A percentile compares a stretch with the other conserved stretches of the same genome.
These are phyloP conservation scores for Claviceps pusilla DNA, from an alignment of 2,329 filamentous ascomycete species.

Conservation along the genomic window DNA sequence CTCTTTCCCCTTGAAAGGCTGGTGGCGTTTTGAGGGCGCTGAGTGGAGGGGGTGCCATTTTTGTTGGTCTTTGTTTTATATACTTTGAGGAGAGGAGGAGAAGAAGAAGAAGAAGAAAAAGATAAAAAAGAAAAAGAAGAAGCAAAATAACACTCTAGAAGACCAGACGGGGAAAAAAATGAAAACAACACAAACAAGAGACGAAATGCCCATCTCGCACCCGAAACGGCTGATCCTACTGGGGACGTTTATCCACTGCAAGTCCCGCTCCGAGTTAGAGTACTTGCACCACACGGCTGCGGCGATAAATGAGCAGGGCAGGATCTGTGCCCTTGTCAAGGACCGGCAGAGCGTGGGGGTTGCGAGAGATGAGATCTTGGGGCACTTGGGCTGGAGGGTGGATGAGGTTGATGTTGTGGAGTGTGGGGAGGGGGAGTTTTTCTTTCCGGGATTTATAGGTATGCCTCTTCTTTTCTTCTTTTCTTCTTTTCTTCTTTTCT, in stretches of 20 bases:
- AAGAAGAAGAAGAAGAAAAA: too few relatives aligned
- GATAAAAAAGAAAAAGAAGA: too few relatives aligned
- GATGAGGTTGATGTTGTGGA: slow-evolving; percentile 23
- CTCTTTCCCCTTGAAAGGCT: too few relatives aligned
- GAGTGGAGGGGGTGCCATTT: too few relatives aligned
- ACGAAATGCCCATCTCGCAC: slow-evolving; percentile 4
- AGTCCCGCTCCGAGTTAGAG: slow-evolving; percentile 30
- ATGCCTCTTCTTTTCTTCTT: slow-evolving; percentile 12
- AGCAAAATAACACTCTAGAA: too few relatives aligned
- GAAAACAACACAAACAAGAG: too few relatives aligned
- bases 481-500: neutral
- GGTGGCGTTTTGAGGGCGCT: too few relatives aligned
- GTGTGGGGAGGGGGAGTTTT: slow-evolving; percentile 45
- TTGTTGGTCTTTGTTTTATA: too few relatives aligned
- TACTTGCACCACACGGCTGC: slow-evolving; percentile 36
- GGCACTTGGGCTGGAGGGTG: slow-evolving; percentile 30
- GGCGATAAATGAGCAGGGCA: slow-evolving; percentile 34
- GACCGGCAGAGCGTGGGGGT: slow-evolving; percentile 18
- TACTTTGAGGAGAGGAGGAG: too few relatives aligned
- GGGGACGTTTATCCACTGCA: slow-evolving; percentile 42
- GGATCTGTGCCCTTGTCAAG: slow-evolving; percentile 33
- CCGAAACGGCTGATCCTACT: slow-evolving; percentile 29
- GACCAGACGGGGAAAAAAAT: too few relatives aligned
- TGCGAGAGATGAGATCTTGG: slow-evolving; percentile 19
- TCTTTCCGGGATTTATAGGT: slow-evolving; percentile 75